Percentiles rank a stretch among this genome's conserved stretches.
phyloP scores from a whole-genome alignment of 2,329 filamentous ascomycete genomes.

The Phoma sp. region DNA sequence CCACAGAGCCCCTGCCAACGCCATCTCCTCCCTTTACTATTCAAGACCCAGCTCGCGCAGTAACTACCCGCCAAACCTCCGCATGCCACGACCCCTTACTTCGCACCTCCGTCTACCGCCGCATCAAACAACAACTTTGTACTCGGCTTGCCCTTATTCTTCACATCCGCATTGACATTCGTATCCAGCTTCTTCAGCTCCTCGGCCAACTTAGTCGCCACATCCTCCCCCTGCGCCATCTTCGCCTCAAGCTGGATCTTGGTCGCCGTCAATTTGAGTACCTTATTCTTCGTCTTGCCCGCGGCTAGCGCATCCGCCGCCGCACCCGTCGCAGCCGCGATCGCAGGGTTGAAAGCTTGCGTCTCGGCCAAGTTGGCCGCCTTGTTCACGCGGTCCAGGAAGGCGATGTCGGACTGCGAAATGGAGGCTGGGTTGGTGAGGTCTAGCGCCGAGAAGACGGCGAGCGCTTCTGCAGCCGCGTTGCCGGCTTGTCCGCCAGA shows the following conservation, averaged over 20 bases:
- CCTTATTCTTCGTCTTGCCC: slow-evolving; percentile 68
- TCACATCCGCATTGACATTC: slow-evolving; percentile 58
- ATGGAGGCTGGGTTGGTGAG: slow-evolving; percentile 55
- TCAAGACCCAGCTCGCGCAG: too few relatives aligned
- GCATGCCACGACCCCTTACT: background rate
- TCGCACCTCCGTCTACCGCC: slow-evolving; percentile 22
- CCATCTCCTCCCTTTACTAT: background rate
- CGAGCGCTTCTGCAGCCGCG: slow-evolving; percentile 60
- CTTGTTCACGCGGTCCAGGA: slow-evolving; percentile 60
- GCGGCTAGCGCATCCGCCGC: slow-evolving; percentile 54
- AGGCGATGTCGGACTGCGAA: slow-evolving; percentile 56
- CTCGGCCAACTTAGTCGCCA: slow-evolving; percentile 52
- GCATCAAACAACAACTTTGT: slow-evolving; percentile 39
- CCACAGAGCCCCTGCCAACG: background rate
- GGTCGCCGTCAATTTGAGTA: slow-evolving; percentile 63
- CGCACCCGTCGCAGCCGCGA: slow-evolving; percentile 54
- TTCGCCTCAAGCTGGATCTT: slow-evolving; percentile 59
- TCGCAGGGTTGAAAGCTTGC: slow-evolving; percentile 60
- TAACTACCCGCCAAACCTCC: background rate
- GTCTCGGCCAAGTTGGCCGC: slow-evolving; percentile 63
- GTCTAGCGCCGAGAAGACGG: slow-evolving; percentile 61
- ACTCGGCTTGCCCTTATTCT: slow-evolving; percentile 55
- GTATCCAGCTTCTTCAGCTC: slow-evolving; percentile 61
- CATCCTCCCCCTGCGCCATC: slow-evolving; percentile 59
- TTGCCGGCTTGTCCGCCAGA: slow-evolving; percentile 60